Conservation (phyloP, 2,329 filamentous ascomycete genomes). For the Shiraia sp. region DNA sequence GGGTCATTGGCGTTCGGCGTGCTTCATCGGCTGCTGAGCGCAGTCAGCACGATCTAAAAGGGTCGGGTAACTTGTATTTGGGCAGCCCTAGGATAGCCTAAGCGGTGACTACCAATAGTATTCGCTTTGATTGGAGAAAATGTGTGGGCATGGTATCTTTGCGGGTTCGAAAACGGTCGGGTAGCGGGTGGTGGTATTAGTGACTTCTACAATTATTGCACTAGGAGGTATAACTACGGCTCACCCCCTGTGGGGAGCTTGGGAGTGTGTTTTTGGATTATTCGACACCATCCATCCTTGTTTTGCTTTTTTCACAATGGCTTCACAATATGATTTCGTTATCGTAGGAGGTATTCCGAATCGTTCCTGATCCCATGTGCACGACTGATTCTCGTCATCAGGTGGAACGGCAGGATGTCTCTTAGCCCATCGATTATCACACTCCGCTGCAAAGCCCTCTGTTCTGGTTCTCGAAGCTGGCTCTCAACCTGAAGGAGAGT, state of each 20-base stretch:
- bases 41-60: too few relatives aligned
- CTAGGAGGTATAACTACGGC: too few relatives aligned
- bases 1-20: neutral
- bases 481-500: slow-evolving; percentile 52
- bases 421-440: slow-evolving; percentile 58
- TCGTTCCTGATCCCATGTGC: neutral
- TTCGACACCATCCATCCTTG: neutral
- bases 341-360: slow-evolving; percentile 44
- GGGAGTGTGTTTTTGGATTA: neutral
- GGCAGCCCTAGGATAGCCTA: too few relatives aligned
- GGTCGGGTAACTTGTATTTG: too few relatives aligned
- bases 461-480: slow-evolving; percentile 68
- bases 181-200: too few relatives aligned
- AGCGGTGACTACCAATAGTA: too few relatives aligned
- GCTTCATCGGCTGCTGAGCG: neutral
- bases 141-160: too few relatives aligned
- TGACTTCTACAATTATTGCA: too few relatives aligned
- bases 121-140: too few relatives aligned
- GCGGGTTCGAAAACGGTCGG: too few relatives aligned
- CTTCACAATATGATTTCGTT: slow-evolving; percentile 42
- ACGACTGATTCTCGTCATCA: slow-evolving; percentile 22
- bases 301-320: slow-evolving; percentile 11
- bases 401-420: slow-evolving; percentile 65
- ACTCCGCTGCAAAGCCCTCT: slow-evolving; percentile 51
- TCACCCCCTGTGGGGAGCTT: neutral